Base-by-base conservation (phyloP, 148 eudicot species). In the Rhododendron griersonianum region DNA sequence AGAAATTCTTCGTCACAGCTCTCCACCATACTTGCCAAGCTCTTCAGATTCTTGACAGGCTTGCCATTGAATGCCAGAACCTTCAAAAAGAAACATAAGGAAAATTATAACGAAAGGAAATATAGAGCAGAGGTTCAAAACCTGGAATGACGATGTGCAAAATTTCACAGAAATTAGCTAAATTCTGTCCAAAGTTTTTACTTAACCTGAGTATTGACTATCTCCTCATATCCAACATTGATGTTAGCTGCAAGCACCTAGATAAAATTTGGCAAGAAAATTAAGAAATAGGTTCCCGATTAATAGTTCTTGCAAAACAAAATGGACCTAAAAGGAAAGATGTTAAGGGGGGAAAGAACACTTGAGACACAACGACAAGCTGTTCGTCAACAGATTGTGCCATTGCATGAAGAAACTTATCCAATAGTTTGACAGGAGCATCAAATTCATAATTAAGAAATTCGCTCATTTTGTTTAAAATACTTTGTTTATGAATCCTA, bases 211-310 rank as follows among this genome's bases (percentile, higher is more conserved):
- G 89, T 88, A 84, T 91, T 89, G 51, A 88, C 93, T 41, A 91
- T 85, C 51, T 91, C 91, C 89, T 91, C 91, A 39, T 91, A 91
- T 21, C 93, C 93, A 84, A 89, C 90, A 87, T 91, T 91, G 61
- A 91, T 91, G 77, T 89, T 89, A 21, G 93, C 91, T n/a, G 89
- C 91, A 85, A 91, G 91, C 33, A 91, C 93, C 93, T 91, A 82
- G n/a, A 65, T 1, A 30, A 48, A 47, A 7, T 78, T 33, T 25
- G 51, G 33, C 7, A 51, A 80, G 53, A 35, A 41, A 25, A 10
- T 41, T 39, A 79, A n/a, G n/a, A 7, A 47, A 11, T 15, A 19
- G 44, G 30, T 21, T 45, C 30, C 23, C 8, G 1, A 37, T 21
- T 30, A 35, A 76, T 0, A 80, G 41, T 82, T 28, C 18, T 7